These are phyloP conservation scores for Colletotrichum sp. DNA, from an alignment of 2,329 filamentous ascomycete genomes.

Conservation along the genomic window DNA sequence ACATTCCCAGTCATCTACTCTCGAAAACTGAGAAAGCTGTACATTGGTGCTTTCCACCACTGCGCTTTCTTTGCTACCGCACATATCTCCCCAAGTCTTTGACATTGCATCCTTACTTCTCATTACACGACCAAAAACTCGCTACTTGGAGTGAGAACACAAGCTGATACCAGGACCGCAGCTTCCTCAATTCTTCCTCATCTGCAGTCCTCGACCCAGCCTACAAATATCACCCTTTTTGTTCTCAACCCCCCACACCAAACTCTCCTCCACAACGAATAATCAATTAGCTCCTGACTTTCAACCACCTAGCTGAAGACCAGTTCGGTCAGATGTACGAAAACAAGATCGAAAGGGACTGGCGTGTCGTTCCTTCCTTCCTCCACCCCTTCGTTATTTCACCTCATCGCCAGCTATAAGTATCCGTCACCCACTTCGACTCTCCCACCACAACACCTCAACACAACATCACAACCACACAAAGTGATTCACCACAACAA, in stretches of 20 bases:
- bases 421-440: background rate
- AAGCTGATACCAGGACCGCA: background rate
- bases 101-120: background rate
- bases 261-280: background rate
- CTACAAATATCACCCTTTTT: background rate
- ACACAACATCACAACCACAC: background rate
- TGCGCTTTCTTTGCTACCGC: background rate
- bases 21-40: background rate
- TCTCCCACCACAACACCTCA: background rate
- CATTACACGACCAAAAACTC: background rate
- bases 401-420: background rate
- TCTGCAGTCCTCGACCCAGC: background rate
- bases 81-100: background rate
- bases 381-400: background rate
- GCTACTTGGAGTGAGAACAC: background rate
- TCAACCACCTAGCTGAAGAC: background rate
- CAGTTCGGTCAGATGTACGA: background rate
- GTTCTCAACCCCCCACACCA: background rate
- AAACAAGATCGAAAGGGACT: background rate
- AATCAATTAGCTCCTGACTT: background rate
- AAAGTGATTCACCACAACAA: background rate
- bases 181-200: background rate
- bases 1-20: background rate
- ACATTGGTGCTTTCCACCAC: background rate
- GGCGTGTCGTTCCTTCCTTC: background rate